Conservation (phyloP, 83 land plant species). For the Thuja plicata region DNA sequence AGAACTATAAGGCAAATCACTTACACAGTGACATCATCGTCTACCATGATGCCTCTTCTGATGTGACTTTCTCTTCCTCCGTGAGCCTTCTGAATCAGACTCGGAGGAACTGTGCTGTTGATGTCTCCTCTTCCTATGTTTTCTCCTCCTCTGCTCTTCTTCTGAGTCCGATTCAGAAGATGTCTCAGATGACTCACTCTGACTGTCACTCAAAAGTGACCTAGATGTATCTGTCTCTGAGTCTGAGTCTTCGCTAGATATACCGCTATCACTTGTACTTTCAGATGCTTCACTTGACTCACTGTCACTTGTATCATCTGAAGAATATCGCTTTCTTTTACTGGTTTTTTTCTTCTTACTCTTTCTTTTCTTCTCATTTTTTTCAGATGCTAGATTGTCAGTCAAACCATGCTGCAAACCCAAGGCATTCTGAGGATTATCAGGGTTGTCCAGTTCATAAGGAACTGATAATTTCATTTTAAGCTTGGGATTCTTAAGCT, state of each 20-base stretch:
- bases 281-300: constrained; percentile 59
- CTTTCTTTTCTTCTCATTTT: constrained; percentile 28
- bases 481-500: constrained; percentile 76
- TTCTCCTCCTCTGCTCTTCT: constrained; percentile 32
- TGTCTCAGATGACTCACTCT: constrained; percentile 15
- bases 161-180: constrained; percentile 32
- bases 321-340: constrained; percentile 25
- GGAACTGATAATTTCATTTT: constrained; percentile 47
- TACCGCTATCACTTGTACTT: constrained; percentile 40
- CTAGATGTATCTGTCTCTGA: constrained; percentile 28
- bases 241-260: not conserved
- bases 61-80: constrained; percentile 26
- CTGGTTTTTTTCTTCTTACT: constrained; percentile 11
- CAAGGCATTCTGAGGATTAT: constrained; percentile 14
- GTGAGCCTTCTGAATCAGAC: constrained; percentile 28
- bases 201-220: constrained; percentile 24
- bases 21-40: constrained; percentile 15
- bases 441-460: too few species aligned
- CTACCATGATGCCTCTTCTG: too few species aligned
- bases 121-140: constrained; percentile 31
- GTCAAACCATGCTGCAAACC: constrained; percentile 13
- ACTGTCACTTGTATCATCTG: constrained; percentile 19
- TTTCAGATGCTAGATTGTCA: not conserved
- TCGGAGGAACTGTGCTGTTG: constrained; percentile 28
- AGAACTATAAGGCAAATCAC: not conserved